phyloP scores from a whole-genome alignment of 495 filamentous ascomycete species.

The Aspergillus sparsus region DNA sequence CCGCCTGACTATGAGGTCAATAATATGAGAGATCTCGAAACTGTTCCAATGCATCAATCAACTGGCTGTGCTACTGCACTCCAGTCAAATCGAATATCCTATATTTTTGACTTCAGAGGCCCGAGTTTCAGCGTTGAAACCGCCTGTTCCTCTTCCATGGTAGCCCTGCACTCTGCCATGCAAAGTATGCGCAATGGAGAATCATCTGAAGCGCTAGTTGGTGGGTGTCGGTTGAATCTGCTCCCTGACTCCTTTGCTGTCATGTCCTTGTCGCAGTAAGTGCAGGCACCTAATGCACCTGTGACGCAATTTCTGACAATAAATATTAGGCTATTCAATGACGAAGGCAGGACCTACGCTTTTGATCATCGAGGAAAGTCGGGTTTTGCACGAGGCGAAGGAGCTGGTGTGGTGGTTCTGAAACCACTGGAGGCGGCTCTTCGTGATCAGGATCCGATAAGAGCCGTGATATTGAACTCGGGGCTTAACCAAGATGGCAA shows the following conservation, averaged over 20 bases:
- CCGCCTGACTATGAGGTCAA: slow-evolving; percentile 31
- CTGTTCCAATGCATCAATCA: slow-evolving; percentile 32
- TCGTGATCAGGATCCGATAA: slow-evolving; percentile 40
- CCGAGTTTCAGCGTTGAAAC: slow-evolving; percentile 47
- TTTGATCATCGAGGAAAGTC: slow-evolving; percentile 36
- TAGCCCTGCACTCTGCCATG: slow-evolving; percentile 51
- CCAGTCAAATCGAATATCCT: slow-evolving; percentile 43
- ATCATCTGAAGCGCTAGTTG: background rate
- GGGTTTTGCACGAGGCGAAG: slow-evolving; percentile 49
- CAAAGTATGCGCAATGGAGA: slow-evolving; percentile 44
- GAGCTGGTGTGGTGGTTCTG: slow-evolving; percentile 35
- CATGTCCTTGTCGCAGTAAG: background rate
- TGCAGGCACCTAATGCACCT: background rate
- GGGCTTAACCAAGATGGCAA: slow-evolving; percentile 32
- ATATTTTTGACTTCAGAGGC: slow-evolving; percentile 43
- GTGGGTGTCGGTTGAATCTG: background rate
- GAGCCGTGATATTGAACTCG: slow-evolving; percentile 41
- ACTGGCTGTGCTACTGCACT: slow-evolving; percentile 36
- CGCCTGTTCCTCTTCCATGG: slow-evolving; percentile 52
- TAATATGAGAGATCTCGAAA: slow-evolving; percentile 30
- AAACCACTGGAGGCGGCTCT: slow-evolving; percentile 40
- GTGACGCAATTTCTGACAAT: background rate
- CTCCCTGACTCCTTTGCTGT: background rate
- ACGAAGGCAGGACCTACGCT: slow-evolving; percentile 25
- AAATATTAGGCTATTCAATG: slow-evolving; percentile 32